Evolutionary conservation across 306 rosid genomes (phyloP), one percentile per base, ranked within the genome.

Genomic region (Cicer cuneatum): DNA sequence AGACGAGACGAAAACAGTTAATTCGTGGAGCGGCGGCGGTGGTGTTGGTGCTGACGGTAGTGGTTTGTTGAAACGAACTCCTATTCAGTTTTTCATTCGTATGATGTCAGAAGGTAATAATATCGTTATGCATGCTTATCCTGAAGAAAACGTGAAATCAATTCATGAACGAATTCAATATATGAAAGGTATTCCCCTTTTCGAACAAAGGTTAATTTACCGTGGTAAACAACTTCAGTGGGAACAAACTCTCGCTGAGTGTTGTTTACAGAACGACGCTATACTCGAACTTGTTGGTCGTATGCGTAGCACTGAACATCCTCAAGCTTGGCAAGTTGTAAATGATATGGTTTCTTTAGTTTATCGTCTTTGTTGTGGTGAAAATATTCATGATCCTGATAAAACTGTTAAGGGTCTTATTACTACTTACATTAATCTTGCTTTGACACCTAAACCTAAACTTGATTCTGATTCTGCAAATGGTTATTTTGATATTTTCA

Each of bases 211-310:
- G n/a, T 70, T 93, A n/a, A 89, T 91, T 5, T 91, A 91, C 57
- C 14, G 82, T 3, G 97, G 98, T 1, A 91, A 83, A 67, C 98
- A 91, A 84, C 98, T 93, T 18, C 97, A 86, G 88, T 82, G 80
- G 78, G 96, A 91, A 8, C 92, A 86, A 72, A 87, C 96, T 1
- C 86, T 93, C 0, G 84, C 81, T 0, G 88, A 91, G 58, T 93
- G 98, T 68, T 75, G 84, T 8, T 83, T 93, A 8, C 84, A 89
- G 65, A 93, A 88, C 19, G 97, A 93, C 65, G 88, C 85, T 5
- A 80, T 47, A 21, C 73, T 93, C 38, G 87, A 89, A 21, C 78
- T 91, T 1, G 94, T 89, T 7, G 98, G 97, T 8, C 91, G 96
- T 0, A 77, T 93, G 91, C 85, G 93, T 2, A 93, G 98, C 74